Percentiles rank a stretch among this genome's conserved stretches.
phyloP scores from a whole-genome alignment of 2,329 filamentous ascomycete species.

The Coniosporium tulheliwenetii region DNA sequence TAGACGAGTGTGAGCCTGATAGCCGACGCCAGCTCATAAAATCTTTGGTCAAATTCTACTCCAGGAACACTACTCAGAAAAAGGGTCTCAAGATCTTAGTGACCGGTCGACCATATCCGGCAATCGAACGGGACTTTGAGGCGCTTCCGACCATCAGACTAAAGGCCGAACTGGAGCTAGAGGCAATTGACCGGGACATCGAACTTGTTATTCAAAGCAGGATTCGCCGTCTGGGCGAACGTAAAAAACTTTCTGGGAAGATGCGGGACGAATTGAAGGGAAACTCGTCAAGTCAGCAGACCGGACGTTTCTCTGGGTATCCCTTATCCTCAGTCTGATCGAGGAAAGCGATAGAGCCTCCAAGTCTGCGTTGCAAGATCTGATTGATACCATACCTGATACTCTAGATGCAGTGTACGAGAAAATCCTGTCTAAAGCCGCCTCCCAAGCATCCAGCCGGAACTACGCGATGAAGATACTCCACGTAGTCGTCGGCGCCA shows the following conservation, averaged over 20 bases:
- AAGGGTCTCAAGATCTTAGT: constrained; percentile 9
- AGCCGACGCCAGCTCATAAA: constrained; percentile 5
- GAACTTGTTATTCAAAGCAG: constrained; percentile 2
- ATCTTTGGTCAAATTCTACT: constrained; percentile 2
- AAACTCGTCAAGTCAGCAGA: constrained; percentile 9
- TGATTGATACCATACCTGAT: constrained; percentile 7
- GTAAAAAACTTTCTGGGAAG: too few species aligned
- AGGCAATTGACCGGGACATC: constrained; percentile 4
- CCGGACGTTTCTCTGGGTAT: constrained; percentile 15
- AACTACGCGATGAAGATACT: constrained; percentile 6
- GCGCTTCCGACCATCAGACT: constrained; percentile 3
- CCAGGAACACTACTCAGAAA: background rate
- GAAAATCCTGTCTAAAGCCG: constrained; percentile 8
- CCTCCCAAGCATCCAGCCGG: background rate
- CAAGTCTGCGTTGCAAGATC: constrained; percentile 2
- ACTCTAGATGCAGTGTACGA: constrained; percentile 14
- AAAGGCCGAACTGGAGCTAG: constrained; percentile 4
- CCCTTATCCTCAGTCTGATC: constrained; percentile 10
- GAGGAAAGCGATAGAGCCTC: too few species aligned
- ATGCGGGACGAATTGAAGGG: background rate
- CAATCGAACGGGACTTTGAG: constrained; percentile 2
- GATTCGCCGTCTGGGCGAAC: background rate
- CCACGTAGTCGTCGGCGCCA: constrained; percentile 11
- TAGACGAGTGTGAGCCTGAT: constrained; percentile 10
- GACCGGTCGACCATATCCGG: constrained; percentile 5